Evolutionary conservation across 2,329 filamentous ascomycete species (phyloP).

Genomic region (Trichoderma breve): DNA sequence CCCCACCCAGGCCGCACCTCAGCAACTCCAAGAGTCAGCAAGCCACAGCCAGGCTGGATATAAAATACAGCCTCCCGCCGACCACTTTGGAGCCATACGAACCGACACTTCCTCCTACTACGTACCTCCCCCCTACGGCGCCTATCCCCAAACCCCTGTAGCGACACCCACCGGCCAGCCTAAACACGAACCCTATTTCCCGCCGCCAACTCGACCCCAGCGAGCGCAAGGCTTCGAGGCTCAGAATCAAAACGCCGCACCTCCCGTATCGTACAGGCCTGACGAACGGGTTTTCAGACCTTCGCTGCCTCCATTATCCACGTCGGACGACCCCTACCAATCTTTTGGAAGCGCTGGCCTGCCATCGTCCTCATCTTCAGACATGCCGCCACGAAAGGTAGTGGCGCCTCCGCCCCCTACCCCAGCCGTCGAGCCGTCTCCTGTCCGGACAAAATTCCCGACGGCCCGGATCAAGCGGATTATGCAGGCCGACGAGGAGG

Average conservation of each 20-base stretch:
- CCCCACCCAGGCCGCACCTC: constrained; percentile 37
- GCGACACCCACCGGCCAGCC: constrained; percentile 24
- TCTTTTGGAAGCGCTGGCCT: not conserved
- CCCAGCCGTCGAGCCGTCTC: constrained; percentile 56
- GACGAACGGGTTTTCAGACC: constrained; percentile 22
- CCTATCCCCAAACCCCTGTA: constrained; percentile 1
- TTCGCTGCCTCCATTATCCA: not conserved
- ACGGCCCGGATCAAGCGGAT: constrained; percentile 97
- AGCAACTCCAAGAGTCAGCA: constrained; percentile 34
- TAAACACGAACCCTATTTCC: constrained; percentile 24
- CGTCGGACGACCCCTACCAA: not conserved
- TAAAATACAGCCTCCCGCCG: constrained; percentile 35
- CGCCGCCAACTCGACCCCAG: constrained; percentile 22
- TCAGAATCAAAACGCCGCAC: constrained; percentile 19
- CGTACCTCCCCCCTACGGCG: constrained; percentile 24
- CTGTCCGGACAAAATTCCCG: constrained; percentile 93
- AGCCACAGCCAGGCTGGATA: constrained; percentile 30
- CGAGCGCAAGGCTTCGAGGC: not conserved
- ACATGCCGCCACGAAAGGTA: constrained; percentile 38
- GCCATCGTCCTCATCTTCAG: constrained; percentile 18
- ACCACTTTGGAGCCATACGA: constrained; percentile 26
- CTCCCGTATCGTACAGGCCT: constrained; percentile 22
- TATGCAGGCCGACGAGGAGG: constrained; percentile 98
- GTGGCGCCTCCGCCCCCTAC: constrained; percentile 34
- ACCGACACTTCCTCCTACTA: constrained; percentile 28